Evolutionary conservation across 208 protist genomes (phyloP), one percentile per base, ranked within the genome.

Genomic region (Wallacemonas rigidus): DNA sequence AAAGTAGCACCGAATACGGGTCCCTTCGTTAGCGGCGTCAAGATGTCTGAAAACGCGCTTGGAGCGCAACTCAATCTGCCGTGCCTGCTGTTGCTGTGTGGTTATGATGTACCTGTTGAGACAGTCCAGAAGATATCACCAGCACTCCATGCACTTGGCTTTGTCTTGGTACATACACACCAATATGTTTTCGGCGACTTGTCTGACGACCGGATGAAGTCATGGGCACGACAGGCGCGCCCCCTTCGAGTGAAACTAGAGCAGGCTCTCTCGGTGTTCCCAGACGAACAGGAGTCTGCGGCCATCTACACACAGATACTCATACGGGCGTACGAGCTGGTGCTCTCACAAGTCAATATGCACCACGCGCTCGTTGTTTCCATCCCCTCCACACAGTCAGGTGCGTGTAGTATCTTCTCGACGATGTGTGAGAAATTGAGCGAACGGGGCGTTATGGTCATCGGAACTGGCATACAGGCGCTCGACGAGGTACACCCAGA

Each of bases 361-460:
- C 5, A 8, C 5, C 12, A 15, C 3, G 60, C 26, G 40, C 4
- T 65, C 6, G 40, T 48, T 6, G 40, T 65, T 14, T 65, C 60
- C 17, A 14, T 65, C 9, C 60, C 60, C 6, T 4, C 17, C 8
- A 5, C 3, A 38, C 12, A 65, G 41, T 65, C 60, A 4, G 60
- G 60, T 26, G 60, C 60, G 12, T 65, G 40, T 41, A 65, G 40
- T n/a, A 65, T 65, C 43, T 65, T 65, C 43, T 36, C 15, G 15
- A 36, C 12, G 5, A 51, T 65, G 60, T 65, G 60, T 26, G 60
- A 65, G 17, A 65, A 48, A 41, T 11, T 65, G 17, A 11, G 6
- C 4, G 60, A 65, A 11, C 5, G 8, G 11, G 17, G 43, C 5
- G 36, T 65, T n/a, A 4, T 51, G 11, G 17, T 48, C 8, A 53